Evolutionary conservation across 805 yeast species (phyloP).

Genomic region (Metschnikowia henanensis): DNA sequence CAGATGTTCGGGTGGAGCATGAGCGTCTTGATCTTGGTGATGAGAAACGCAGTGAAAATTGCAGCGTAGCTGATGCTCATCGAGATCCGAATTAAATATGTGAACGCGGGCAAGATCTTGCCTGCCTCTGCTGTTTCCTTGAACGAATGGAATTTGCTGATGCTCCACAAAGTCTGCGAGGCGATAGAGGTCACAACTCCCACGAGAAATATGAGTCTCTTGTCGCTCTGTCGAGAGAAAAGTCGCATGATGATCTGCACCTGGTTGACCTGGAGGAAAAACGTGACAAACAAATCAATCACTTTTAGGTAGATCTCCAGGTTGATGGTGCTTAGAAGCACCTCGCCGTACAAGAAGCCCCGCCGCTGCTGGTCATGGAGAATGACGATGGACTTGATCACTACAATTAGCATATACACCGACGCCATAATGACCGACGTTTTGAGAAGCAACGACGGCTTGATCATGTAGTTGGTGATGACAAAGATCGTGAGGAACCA

Average conservation of each 20-base stretch:
- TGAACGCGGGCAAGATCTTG: conserved; percentile 69
- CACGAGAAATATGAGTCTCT: conserved; percentile 55
- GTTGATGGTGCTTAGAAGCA: conserved; percentile 46
- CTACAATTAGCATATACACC: conserved; percentile 51
- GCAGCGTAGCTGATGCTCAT: conserved; percentile 68
- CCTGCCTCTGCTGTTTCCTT: conserved; percentile 43
- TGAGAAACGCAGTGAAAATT: conserved; percentile 54
- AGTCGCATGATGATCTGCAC: conserved; percentile 70
- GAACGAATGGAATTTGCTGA: conserved; percentile 51
- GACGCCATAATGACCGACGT: conserved; percentile 53
- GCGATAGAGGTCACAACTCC: conserved; percentile 54
- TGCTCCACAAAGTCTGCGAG: conserved; percentile 70
- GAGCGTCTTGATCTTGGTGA: conserved; percentile 53
- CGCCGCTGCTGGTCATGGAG: conserved; percentile 48
- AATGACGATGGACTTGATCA: conserved; percentile 46
- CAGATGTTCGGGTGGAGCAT: conserved; percentile 48
- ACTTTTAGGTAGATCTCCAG: conserved; percentile 47
- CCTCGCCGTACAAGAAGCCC: conserved; percentile 45
- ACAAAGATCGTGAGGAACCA: conserved; percentile 63
- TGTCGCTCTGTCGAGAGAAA: conserved; percentile 67
- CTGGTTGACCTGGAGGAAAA: conserved; percentile 63
- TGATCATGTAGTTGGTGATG: conserved; percentile 62
- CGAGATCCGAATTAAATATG: conserved; percentile 71
- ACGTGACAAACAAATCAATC: conserved; percentile 56
- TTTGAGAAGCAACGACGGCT: conserved; percentile 53